phyloP scores from a whole-genome alignment of 805 yeast species.

The Zygosaccharomyces siamensis region DNA sequence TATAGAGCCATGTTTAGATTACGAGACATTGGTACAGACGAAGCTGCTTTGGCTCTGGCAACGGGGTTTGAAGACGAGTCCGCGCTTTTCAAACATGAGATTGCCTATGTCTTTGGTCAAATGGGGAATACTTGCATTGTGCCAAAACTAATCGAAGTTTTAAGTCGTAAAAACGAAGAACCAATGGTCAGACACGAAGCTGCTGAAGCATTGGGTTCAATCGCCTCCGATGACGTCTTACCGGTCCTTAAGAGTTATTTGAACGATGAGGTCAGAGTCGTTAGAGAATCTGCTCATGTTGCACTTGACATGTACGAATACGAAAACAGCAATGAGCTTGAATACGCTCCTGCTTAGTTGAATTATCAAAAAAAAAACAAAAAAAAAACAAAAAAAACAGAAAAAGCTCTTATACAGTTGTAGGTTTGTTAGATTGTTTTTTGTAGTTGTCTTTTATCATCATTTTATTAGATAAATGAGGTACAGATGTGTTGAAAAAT shows the following conservation, averaged over 20 bases:
- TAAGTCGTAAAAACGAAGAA: slow-evolving; percentile 74
- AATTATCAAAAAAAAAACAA: not conserved
- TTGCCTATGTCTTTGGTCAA: slow-evolving; percentile 98
- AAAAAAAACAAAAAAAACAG: no score
- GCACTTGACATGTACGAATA: slow-evolving; percentile 98
- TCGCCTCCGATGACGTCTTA: slow-evolving; percentile 91
- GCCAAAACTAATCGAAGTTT: slow-evolving; percentile 77
- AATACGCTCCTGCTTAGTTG: slow-evolving; percentile 46
- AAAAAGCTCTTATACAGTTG: not conserved
- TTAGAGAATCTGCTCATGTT: slow-evolving; percentile 93
- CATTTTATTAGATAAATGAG: not conserved
- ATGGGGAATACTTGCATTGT: slow-evolving; percentile 89
- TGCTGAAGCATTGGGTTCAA: slow-evolving; percentile 96
- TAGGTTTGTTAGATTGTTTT: slow-evolving; percentile 1
- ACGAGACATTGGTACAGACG: slow-evolving; percentile 90
- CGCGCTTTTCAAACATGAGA: slow-evolving; percentile 94
- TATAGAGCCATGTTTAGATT: slow-evolving; percentile 98
- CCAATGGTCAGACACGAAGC: slow-evolving; percentile 99
- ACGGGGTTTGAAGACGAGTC: slow-evolving; percentile 84
- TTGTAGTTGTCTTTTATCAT: not conserved
- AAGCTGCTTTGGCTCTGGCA: slow-evolving; percentile 89
- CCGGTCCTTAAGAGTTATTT: slow-evolving; percentile 79
- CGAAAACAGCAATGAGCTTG: slow-evolving; percentile 78
- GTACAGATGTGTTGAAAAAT: not conserved
- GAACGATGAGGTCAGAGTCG: slow-evolving; percentile 80